Percentiles rank a stretch among this genome's conserved stretches.
Evolutionary conservation across 1,284 basidiomycete genomes (phyloP).

Genomic region (Malassezia slooffiae): DNA sequence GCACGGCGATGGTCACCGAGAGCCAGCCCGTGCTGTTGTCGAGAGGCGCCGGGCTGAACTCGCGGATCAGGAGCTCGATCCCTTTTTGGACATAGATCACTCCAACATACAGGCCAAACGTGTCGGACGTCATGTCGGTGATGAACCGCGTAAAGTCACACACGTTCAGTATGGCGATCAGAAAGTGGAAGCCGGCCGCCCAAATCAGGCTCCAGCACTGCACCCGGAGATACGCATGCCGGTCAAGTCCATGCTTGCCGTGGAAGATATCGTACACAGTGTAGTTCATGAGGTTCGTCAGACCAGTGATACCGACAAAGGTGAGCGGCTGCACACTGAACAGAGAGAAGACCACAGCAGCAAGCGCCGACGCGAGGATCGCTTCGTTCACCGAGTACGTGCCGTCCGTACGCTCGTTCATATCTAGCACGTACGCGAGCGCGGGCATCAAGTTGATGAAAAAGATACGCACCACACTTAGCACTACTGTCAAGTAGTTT

Average conservation of each 20-base stretch:
- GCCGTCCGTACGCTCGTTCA: slow-evolving; percentile 73
- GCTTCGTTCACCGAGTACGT: slow-evolving; percentile 86
- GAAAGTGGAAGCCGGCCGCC: slow-evolving; percentile 83
- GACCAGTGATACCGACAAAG: slow-evolving; percentile 84
- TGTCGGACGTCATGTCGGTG: slow-evolving; percentile 76
- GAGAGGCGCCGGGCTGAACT: slow-evolving; percentile 38
- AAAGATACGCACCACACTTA: slow-evolving; percentile 36
- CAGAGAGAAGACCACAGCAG: slow-evolving; percentile 77
- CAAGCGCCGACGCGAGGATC: slow-evolving; percentile 53
- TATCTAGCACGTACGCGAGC: slow-evolving; percentile 80
- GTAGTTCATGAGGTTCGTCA: slow-evolving; percentile 47
- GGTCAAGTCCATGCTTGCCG: slow-evolving; percentile 31
- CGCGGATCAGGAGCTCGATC: slow-evolving; percentile 48
- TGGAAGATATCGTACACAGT: slow-evolving; percentile 44
- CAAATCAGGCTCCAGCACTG: slow-evolving; percentile 73
- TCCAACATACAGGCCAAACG: slow-evolving; percentile 63
- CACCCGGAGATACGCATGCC: slow-evolving; percentile 30
- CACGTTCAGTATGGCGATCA: slow-evolving; percentile 67
- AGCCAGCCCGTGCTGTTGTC: slow-evolving; percentile 48
- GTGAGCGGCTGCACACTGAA: slow-evolving; percentile 83
- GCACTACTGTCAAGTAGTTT: slow-evolving; percentile 29
- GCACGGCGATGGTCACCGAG: slow-evolving; percentile 48
- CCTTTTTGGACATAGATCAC: slow-evolving; percentile 48
- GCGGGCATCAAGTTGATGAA: slow-evolving; percentile 62
- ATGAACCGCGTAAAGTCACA: slow-evolving; percentile 47